Evolutionary conservation across 2,329 filamentous ascomycete species (phyloP).

Genomic region (Botrytis squamosa): DNA sequence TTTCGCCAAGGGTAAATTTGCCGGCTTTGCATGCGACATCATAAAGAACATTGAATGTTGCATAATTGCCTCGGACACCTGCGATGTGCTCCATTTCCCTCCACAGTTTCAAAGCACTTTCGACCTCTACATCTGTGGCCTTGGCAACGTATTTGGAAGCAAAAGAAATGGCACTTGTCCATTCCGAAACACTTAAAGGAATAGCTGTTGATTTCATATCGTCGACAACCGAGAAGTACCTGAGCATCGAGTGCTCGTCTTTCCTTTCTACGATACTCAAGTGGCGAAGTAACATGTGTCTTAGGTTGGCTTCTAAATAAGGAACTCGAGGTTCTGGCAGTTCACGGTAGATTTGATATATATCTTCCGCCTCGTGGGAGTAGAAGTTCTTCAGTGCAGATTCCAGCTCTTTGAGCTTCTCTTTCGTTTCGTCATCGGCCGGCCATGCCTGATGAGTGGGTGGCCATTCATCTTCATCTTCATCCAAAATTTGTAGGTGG

Average conservation of each 20-base stretch:
- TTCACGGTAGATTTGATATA: slow-evolving; percentile 40
- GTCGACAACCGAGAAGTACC: slow-evolving; percentile 79
- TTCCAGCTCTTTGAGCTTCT: slow-evolving; percentile 32
- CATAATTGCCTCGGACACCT: slow-evolving; percentile 62
- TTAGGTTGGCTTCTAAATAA: slow-evolving; percentile 34
- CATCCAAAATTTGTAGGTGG: slow-evolving; percentile 51
- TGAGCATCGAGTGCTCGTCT: slow-evolving; percentile 61
- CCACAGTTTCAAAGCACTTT: slow-evolving; percentile 76
- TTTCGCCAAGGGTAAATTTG: slow-evolving; percentile 80
- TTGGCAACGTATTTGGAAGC: slow-evolving; percentile 68
- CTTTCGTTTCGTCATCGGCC: slow-evolving; percentile 32
- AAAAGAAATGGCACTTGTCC: slow-evolving; percentile 82
- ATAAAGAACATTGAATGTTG: slow-evolving; percentile 94
- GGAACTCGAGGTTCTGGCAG: slow-evolving; percentile 39
- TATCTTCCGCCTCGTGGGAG: slow-evolving; percentile 31
- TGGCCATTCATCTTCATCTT: slow-evolving; percentile 46
- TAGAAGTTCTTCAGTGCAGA: slow-evolving; percentile 27
- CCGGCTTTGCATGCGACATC: slow-evolving; percentile 83
- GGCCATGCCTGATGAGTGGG: slow-evolving; percentile 36
- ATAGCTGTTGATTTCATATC: slow-evolving; percentile 77
- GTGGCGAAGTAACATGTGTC: slow-evolving; percentile 38
- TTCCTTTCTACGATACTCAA: slow-evolving; percentile 38
- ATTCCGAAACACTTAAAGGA: slow-evolving; percentile 65
- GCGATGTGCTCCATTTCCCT: slow-evolving; percentile 81
- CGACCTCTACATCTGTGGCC: slow-evolving; percentile 58